phyloP scores from a whole-genome alignment of 371 early-diverging fungal genomes.

The Saksenaea vasiformis region DNA sequence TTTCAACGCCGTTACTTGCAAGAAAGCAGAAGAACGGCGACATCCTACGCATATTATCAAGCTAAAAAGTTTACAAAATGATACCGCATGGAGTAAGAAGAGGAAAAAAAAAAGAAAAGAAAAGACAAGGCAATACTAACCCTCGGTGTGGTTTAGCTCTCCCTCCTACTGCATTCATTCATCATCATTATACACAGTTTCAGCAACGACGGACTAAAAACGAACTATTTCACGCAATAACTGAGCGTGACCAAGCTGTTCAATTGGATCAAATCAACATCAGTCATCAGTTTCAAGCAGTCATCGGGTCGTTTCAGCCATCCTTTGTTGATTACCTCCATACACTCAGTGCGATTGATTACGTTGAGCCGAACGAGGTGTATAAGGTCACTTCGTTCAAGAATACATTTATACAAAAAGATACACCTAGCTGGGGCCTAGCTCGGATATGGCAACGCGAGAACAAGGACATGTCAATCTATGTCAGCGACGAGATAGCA shows the following conservation, averaged over 20 bases:
- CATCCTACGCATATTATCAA: slow-evolving; percentile 15
- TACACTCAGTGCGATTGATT: slow-evolving; percentile 40
- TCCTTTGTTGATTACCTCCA: slow-evolving; percentile 34
- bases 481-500: slow-evolving; percentile 42
- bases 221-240: not conserved
- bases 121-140: not conserved
- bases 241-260: not conserved
- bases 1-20: not conserved
- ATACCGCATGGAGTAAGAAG: not conserved
- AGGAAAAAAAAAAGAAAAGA: not conserved
- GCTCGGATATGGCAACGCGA: slow-evolving; percentile 53
- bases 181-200: slow-evolving; percentile 16
- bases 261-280: slow-evolving; percentile 15
- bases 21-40: not conserved
- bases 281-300: slow-evolving; percentile 19
- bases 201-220: not conserved
- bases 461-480: slow-evolving; percentile 25
- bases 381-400: slow-evolving; percentile 22
- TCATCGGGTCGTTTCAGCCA: slow-evolving; percentile 23
- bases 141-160: not conserved
- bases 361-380: slow-evolving; percentile 52
- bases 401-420: slow-evolving; percentile 15
- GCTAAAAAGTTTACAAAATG: slow-evolving; percentile 2
- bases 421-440: slow-evolving; percentile 62
- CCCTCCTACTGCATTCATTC: slow-evolving; percentile 15